Percentiles rank a stretch among this genome's conserved stretches.
Conservation (phyloP, 768 basidiomycete species). For the Tylopilus plumbeoviolaceoides region DNA sequence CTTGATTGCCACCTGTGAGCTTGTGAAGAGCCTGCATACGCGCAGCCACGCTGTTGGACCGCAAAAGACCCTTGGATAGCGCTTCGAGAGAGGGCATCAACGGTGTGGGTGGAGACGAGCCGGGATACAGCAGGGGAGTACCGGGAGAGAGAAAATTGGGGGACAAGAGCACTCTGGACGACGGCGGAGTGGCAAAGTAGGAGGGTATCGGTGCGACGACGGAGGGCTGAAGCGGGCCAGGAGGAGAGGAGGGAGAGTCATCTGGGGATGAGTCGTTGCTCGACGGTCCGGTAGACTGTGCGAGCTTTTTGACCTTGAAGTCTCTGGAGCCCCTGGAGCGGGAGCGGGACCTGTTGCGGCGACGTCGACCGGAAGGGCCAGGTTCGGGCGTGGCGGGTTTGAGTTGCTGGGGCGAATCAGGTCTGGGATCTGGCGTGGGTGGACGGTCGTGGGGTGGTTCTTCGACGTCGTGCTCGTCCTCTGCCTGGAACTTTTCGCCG, state of each 20-base stretch:
- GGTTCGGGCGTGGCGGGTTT: constrained; percentile 39
- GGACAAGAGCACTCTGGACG: constrained; percentile 37
- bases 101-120: constrained; percentile 58
- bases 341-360: constrained; percentile 69
- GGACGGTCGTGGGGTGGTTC: constrained; percentile 7
- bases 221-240: constrained; percentile 23
- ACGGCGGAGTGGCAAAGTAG: constrained; percentile 41
- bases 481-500: constrained; percentile 56
- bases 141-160: constrained; percentile 53
- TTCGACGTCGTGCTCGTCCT: constrained; percentile 28
- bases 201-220: constrained; percentile 54
- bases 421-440: constrained; percentile 22
- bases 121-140: constrained; percentile 57
- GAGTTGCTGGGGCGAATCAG: constrained; percentile 27
- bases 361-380: constrained; percentile 45
- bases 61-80: constrained; percentile 72
- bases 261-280: constrained; percentile 74
- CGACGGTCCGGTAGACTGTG: constrained; percentile 45
- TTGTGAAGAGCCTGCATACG: constrained; percentile 79
- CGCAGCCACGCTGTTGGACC: constrained; percentile 88
- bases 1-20: constrained; percentile 66
- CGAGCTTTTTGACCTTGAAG: constrained; percentile 57
- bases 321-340: constrained; percentile 63
- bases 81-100: constrained; percentile 74
- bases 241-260: constrained; percentile 34